phyloP scores from a whole-genome alignment of 2,329 filamentous ascomycete genomes.

The Sporothrix pallida region DNA sequence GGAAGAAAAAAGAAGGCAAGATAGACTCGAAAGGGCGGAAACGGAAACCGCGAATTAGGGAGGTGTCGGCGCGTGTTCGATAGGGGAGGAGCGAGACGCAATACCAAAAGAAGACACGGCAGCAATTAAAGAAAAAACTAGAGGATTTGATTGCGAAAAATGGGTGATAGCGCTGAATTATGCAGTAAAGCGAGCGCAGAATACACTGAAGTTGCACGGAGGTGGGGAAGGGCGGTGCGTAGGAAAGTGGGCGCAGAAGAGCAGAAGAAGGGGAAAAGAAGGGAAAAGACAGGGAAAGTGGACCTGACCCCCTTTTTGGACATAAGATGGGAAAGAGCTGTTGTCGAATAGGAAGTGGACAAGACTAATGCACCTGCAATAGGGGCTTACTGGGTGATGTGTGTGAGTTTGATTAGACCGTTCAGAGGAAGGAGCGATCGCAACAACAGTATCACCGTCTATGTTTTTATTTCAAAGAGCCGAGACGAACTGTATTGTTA shows the following conservation, averaged over 20 bases:
- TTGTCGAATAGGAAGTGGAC: slow-evolving; percentile 16
- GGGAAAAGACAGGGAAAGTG: not conserved
- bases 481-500: too few species aligned
- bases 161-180: not conserved
- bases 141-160: not conserved
- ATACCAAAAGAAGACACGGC: slow-evolving; percentile 32
- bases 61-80: slow-evolving; percentile 20
- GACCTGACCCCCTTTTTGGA: not conserved
- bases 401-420: slow-evolving; percentile 14
- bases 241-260: too few species aligned
- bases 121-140: slow-evolving; percentile 25
- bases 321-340: not conserved
- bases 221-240: not conserved
- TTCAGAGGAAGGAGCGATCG: not conserved
- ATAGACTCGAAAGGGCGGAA: slow-evolving; percentile 11
- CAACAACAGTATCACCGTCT: too few species aligned
- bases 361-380: not conserved
- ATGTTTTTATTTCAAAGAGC: too few species aligned
- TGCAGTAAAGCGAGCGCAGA: slow-evolving; percentile 22
- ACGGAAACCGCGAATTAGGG: slow-evolving; percentile 27
- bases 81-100: slow-evolving; percentile 22
- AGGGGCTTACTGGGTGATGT: not conserved
- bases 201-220: not conserved
- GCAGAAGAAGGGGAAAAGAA: not conserved
- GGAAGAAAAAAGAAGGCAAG: slow-evolving; percentile 1